Evolutionary conservation across 768 basidiomycete genomes (phyloP).

Genomic region (Rhizopogon vesiculosus): DNA sequence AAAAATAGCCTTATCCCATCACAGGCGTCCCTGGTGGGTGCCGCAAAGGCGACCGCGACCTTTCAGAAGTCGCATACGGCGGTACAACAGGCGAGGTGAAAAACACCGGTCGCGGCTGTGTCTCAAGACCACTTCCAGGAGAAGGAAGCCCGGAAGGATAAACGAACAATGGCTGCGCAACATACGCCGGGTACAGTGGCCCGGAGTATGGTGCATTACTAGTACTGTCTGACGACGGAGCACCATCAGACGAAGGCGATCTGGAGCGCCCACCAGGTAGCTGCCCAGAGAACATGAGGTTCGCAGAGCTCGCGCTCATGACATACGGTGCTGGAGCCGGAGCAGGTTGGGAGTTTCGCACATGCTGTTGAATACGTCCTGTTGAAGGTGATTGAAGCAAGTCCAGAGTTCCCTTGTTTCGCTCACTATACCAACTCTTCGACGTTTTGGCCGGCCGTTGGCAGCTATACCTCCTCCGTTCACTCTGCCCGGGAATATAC

Average conservation of each 20-base stretch:
- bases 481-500: slow-evolving; percentile 37
- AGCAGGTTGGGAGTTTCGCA: not conserved
- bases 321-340: slow-evolving; percentile 22
- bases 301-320: slow-evolving; percentile 23
- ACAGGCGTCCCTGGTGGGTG: not conserved
- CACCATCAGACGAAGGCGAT: slow-evolving; percentile 26
- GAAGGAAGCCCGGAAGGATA: slow-evolving; percentile 27
- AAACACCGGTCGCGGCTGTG: not conserved
- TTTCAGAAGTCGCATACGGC: not conserved
- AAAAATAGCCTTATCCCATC: not conserved
- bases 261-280: slow-evolving; percentile 12
- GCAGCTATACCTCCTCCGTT: slow-evolving; percentile 23
- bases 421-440: slow-evolving; percentile 24
- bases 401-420: slow-evolving; percentile 21
- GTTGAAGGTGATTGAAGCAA: slow-evolving; percentile 26
- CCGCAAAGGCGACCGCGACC: not conserved
- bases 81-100: not conserved
- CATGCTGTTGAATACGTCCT: slow-evolving; percentile 19
- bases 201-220: slow-evolving; percentile 13
- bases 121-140: slow-evolving; percentile 9
- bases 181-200: slow-evolving; percentile 21
- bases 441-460: slow-evolving; percentile 19
- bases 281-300: slow-evolving; percentile 22
- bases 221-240: slow-evolving; percentile 27
- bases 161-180: slow-evolving; percentile 25